phyloP scores from a whole-genome alignment of 1,139 yeast species.

The Kodamaea fungicola region DNA sequence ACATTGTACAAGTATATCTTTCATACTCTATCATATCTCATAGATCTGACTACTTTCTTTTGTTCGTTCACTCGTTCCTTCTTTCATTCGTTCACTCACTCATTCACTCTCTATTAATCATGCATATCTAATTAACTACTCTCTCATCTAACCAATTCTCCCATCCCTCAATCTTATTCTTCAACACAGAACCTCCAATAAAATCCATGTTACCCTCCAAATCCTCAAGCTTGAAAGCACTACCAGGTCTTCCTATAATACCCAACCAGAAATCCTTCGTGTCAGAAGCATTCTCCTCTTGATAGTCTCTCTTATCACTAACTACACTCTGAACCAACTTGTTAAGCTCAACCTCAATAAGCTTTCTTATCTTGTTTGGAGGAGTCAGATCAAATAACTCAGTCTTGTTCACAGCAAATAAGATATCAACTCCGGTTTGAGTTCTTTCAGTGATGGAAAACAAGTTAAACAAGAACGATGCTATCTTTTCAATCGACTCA shows the following conservation, averaged over 20 bases:
- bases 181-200: conserved; percentile 65
- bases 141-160: conserved; percentile 76
- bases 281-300: conserved; percentile 12
- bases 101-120: neutral
- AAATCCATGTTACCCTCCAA: conserved; percentile 75
- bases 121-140: conserved; percentile 46
- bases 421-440: conserved; percentile 64
- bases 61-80: no score
- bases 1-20: no score
- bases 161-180: conserved; percentile 56
- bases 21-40: no score
- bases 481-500: conserved; percentile 43
- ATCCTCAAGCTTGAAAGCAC: conserved; percentile 53
- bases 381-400: conserved; percentile 85
- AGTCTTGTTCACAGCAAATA: conserved; percentile 77
- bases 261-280: conserved; percentile 42
- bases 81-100: no score
- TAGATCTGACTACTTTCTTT: no score
- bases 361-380: conserved; percentile 50
- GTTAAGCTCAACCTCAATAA: conserved; percentile 64
- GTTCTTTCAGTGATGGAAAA: conserved; percentile 55
- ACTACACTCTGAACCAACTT: conserved; percentile 42
- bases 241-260: conserved; percentile 39
- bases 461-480: conserved; percentile 53
- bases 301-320: conserved; percentile 17